These are phyloP conservation scores for Crithidia expoeki DNA, from an alignment of 208 protist genomes.

Conservation along the genomic window DNA sequence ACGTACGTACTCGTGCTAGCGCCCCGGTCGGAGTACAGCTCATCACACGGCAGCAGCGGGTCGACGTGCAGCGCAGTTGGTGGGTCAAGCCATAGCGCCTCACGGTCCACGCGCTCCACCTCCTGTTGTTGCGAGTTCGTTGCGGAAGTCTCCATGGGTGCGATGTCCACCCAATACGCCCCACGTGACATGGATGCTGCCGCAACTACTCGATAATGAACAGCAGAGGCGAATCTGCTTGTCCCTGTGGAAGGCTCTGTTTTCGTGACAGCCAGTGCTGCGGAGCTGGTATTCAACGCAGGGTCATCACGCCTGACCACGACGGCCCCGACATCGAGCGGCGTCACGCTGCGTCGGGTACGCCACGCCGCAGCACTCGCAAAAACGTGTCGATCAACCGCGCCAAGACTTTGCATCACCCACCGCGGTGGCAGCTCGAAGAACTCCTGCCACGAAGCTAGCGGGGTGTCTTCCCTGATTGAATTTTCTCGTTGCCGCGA, in stretches of 20 bases:
- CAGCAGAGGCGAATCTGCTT: neutral
- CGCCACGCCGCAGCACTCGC: neutral
- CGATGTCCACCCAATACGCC: conserved; percentile 52
- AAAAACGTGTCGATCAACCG: conserved; percentile 20
- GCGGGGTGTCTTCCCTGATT: neutral
- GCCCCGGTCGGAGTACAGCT: conserved; percentile 50
- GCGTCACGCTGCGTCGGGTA: conserved; percentile 37
- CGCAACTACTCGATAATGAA: conserved; percentile 17
- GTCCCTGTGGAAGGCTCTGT: neutral
- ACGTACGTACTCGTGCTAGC: conserved; percentile 58
- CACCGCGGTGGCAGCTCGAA: conserved; percentile 68
- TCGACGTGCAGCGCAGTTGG: conserved; percentile 46
- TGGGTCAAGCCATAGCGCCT: conserved; percentile 40
- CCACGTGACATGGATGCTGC: conserved; percentile 33
- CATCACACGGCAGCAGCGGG: conserved; percentile 63
- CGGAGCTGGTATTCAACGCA: neutral
- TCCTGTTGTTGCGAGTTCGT: neutral
- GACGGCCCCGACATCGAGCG: conserved; percentile 49
- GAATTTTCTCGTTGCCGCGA: neutral
- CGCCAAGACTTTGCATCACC: conserved; percentile 69
- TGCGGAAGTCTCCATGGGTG: neutral
- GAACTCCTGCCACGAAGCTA: conserved; percentile 33
- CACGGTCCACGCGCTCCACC: conserved; percentile 42
- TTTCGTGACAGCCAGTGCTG: neutral
- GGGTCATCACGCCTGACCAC: conserved; percentile 2